phyloP scores from a whole-genome alignment of 768 basidiomycete genomes.

The Nidula microcarpa region DNA sequence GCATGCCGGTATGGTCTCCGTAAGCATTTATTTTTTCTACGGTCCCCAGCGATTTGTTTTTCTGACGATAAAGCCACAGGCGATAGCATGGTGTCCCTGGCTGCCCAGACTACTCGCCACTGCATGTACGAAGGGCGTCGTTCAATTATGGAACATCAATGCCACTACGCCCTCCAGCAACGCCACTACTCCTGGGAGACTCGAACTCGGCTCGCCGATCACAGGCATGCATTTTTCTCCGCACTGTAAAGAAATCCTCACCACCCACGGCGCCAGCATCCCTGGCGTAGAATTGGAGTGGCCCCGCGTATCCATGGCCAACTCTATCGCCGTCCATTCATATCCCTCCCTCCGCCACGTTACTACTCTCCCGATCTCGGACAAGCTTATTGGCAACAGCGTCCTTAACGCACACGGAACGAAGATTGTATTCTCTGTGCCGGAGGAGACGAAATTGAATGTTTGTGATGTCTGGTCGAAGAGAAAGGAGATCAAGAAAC shows the following conservation, averaged over 20 bases:
- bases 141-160: slow-evolving; percentile 48
- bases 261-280: slow-evolving; percentile 54
- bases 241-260: slow-evolving; percentile 83
- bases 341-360: slow-evolving; percentile 64
- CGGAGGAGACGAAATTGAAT: slow-evolving; percentile 63
- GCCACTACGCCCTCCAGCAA: slow-evolving; percentile 21
- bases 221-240: slow-evolving; percentile 73
- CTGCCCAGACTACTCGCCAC: slow-evolving; percentile 73
- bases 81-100: slow-evolving; percentile 89
- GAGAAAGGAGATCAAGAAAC: slow-evolving; percentile 26
- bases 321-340: slow-evolving; percentile 46
- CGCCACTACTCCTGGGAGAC: slow-evolving; percentile 34
- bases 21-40: slow-evolving; percentile 11
- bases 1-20: slow-evolving; percentile 58
- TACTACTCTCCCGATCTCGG: slow-evolving; percentile 31
- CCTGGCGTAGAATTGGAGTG: slow-evolving; percentile 4
- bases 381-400: slow-evolving; percentile 56
- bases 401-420: slow-evolving; percentile 51
- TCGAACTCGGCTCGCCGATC: slow-evolving; percentile 57
- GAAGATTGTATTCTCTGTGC: slow-evolving; percentile 53
- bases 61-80: slow-evolving; percentile 35
- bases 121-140: slow-evolving; percentile 50
- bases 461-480: slow-evolving; percentile 58
- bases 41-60: slow-evolving; percentile 1
- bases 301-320: slow-evolving; percentile 19